Evolutionary conservation across 331 rosid species (phyloP).

Genomic region (Pyrus hybrid): DNA sequence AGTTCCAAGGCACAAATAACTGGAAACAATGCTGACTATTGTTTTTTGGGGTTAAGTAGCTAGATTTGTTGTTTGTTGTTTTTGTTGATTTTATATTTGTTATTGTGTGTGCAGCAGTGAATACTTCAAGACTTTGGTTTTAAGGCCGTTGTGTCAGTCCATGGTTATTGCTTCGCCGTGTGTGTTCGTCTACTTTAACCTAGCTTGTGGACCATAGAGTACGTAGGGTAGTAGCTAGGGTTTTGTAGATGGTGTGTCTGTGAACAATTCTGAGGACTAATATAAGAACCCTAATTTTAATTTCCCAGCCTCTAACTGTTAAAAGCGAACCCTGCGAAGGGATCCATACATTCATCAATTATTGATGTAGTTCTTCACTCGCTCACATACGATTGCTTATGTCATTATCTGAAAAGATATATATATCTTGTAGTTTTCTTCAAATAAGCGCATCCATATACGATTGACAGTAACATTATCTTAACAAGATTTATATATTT

Average conservation of each 20-base stretch:
- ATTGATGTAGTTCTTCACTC: too few relatives aligned
- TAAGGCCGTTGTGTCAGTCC: constrained; percentile 51
- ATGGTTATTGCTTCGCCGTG: not conserved
- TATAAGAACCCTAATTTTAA: too few relatives aligned
- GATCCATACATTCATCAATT: too few relatives aligned
- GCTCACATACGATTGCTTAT: too few relatives aligned
- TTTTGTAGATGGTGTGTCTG: not conserved
- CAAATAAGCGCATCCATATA: too few relatives aligned
- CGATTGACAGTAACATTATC: too few relatives aligned
- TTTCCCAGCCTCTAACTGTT: too few relatives aligned
- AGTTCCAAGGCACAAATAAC: too few relatives aligned
- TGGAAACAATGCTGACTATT: constrained; percentile 56
- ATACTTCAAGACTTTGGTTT: constrained; percentile 34
- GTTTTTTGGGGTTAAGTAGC: constrained; percentile 43
- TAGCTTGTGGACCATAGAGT: not conserved
- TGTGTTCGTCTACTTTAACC: not conserved
- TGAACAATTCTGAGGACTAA: not conserved
- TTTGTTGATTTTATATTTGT: constrained; percentile 30
- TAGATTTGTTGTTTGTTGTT: constrained; percentile 53
- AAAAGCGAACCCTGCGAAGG: too few relatives aligned
- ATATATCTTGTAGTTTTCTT: too few relatives aligned
- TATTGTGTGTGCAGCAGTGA: constrained; percentile 31
- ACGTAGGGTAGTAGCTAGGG: not conserved
- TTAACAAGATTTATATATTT: too few relatives aligned
- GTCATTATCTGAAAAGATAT: too few relatives aligned